These are phyloP conservation scores for Aureobasidium zeae DNA, from an alignment of 2,329 filamentous ascomycete species.

Conservation along the genomic window DNA sequence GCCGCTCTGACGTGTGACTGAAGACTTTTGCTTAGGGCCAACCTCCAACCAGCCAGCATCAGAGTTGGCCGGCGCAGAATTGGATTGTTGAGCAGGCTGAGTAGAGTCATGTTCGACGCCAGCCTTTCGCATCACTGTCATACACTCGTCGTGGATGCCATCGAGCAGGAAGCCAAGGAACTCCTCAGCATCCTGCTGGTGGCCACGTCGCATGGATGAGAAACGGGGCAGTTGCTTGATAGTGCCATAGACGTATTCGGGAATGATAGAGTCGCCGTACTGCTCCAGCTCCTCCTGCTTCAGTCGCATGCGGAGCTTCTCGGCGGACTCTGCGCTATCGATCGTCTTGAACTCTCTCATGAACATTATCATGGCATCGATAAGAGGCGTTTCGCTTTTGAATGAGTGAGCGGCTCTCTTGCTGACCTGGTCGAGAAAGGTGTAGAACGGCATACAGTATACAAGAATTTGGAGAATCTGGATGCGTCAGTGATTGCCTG, in stretches of 20 bases:
- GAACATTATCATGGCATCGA: conserved; percentile 97
- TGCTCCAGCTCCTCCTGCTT: conserved; percentile 79
- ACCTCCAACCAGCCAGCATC: conserved; percentile 86
- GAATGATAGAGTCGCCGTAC: conserved; percentile 83
- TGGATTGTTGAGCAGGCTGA: conserved; percentile 33
- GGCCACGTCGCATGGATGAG: conserved; percentile 84
- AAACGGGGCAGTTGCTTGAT: conserved; percentile 82
- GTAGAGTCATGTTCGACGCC: conserved; percentile 22
- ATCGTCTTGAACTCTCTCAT: conserved; percentile 85
- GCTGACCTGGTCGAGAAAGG: conserved; percentile 80
- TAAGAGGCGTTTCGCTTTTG: conserved; percentile 85
- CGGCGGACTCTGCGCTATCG: conserved; percentile 63
- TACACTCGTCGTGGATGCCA: conserved; percentile 86
- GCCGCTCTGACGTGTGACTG: conserved; percentile 79
- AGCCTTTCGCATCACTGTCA: conserved; percentile 55
- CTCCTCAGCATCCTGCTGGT: conserved; percentile 96
- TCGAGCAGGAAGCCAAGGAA: conserved; percentile 90
- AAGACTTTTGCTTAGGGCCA: conserved; percentile 78
- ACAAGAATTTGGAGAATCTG: conserved; percentile 92
- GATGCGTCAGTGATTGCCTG: conserved; percentile 27
- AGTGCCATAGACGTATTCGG: conserved; percentile 90
- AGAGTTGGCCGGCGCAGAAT: conserved; percentile 31
- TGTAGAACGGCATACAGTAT: conserved; percentile 88
- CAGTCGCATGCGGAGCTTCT: conserved; percentile 62
- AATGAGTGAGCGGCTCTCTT: conserved; percentile 81